Conservation (phyloP, 2,329 filamentous ascomycete species). For the Hymenoscyphus fraxineus region DNA sequence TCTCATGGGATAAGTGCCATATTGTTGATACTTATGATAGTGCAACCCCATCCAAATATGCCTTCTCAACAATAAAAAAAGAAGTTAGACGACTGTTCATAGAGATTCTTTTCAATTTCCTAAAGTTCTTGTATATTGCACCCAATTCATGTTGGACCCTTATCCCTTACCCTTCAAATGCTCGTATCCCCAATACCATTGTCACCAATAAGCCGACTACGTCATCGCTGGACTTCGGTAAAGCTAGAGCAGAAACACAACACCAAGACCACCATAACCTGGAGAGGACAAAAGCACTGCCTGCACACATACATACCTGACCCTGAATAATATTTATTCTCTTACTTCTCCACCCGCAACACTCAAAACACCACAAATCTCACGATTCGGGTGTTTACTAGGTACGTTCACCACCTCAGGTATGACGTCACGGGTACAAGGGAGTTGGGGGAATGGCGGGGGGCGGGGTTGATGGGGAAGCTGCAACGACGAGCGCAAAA, state of each 20-base stretch:
- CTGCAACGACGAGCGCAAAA: not conserved
- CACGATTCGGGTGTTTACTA: not conserved
- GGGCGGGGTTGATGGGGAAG: conserved; percentile 7
- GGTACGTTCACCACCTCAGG: not conserved
- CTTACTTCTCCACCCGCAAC: not conserved
- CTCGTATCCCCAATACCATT: not conserved
- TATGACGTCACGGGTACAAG: not conserved
- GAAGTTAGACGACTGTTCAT: no score
- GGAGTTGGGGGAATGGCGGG: conserved; percentile 5
- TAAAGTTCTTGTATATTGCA: not conserved
- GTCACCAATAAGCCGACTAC: not conserved
- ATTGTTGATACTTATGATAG: not conserved
- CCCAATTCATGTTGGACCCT: not conserved
- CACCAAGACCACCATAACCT: not conserved
- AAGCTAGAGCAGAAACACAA: not conserved
- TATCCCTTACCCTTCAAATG: not conserved
- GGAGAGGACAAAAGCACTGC: not conserved
- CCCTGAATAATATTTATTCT: not conserved
- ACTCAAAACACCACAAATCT: not conserved
- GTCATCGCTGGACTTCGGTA: not conserved
- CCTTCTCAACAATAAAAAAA: no score
- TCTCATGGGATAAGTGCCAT: not conserved
- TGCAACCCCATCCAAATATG: no score
- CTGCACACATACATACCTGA: not conserved
- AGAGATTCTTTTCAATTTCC: no score